Conservation (phyloP, 768 basidiomycete species). For the Lactarius psammicola region DNA sequence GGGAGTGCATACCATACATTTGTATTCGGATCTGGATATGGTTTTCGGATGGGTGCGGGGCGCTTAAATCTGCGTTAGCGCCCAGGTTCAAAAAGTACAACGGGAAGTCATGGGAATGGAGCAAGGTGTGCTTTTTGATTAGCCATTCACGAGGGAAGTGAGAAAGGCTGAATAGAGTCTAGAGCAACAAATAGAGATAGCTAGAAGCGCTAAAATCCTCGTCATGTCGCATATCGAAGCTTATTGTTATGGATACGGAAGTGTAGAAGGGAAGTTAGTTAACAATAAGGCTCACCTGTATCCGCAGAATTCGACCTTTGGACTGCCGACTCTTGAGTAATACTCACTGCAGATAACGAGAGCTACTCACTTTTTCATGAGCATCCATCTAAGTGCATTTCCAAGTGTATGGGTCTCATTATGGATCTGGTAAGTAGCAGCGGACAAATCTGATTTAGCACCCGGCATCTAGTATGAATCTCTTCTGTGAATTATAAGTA, state of each 20-base stretch:
- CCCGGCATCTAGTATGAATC: conserved; percentile 65
- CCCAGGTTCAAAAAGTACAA: conserved; percentile 10
- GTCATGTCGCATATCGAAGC: conserved; percentile 3
- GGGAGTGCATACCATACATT: conserved; percentile 85
- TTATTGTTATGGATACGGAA: conserved; percentile 11
- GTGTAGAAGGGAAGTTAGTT: background rate
- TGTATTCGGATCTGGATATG: conserved; percentile 97
- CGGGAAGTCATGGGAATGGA: conserved; percentile 3
- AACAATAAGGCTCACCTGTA: conserved; percentile 65
- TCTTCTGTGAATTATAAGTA: background rate
- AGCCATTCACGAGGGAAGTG: background rate
- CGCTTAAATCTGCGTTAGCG: conserved; percentile 42
- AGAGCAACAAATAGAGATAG: background rate
- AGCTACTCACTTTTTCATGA: conserved; percentile 89
- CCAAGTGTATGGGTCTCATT: conserved; percentile 97
- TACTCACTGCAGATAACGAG: conserved; percentile 11
- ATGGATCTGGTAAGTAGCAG: conserved; percentile 87
- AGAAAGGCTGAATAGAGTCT: conserved; percentile 5
- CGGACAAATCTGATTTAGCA: conserved; percentile 74
- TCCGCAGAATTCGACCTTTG: conserved; percentile 97
- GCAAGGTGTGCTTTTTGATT: background rate
- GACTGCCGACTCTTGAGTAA: conserved; percentile 47
- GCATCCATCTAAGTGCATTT: conserved; percentile 93
- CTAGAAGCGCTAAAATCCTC: background rate
- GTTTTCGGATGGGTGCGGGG: conserved; percentile 95